Base-by-base conservation (phyloP, 257 asterid genomes). In the Thymus mandschuricus region DNA sequence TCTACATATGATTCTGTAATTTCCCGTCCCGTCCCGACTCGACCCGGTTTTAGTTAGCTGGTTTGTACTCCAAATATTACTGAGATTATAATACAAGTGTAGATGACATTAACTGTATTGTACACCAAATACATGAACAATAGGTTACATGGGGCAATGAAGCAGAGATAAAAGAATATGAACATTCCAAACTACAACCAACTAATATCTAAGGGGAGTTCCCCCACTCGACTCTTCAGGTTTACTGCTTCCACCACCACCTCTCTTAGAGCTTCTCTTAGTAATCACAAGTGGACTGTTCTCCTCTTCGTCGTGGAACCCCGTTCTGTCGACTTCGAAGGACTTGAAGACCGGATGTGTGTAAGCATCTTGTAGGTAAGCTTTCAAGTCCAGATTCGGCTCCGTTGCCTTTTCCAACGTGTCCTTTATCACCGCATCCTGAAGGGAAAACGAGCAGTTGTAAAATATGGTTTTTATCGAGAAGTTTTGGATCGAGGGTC, bases 371-470 rank as follows among this genome's bases (percentile, higher is more conserved):
- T 83, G 83, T 49, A 86, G 76, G 74, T 86, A 88, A 13, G 85
- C 78, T 78, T 81, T 81, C 82, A 88, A 75, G 80, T 88, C 76
- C 31, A 88, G 69, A 60, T 81, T 80, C 35, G 96, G 96, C 81
- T 88, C 96, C 1, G 88, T 86, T 1, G 90, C 92, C 82, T 79
- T 76, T 50, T 86, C 96, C 57, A 88, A 74, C 6, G 92, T 86
- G 81, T 88, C 96, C 80, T 77, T 86, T 69, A 88, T 84, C 90
- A 84, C 82, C 13, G 96, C 89, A 5, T 88, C 90, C 96, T 88
- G 88, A 64, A 10, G 9, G 31, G 44, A 7, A 8, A 40, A 15
- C 4, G 7, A 11, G 40, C 15, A 27, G 3, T 62, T 28, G 11
- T 49, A 13, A 35, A 35, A 35, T 21, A 52, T 52, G 28, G 62